Conservation (phyloP, 768 basidiomycete species). For the Scleroderma bovista region DNA sequence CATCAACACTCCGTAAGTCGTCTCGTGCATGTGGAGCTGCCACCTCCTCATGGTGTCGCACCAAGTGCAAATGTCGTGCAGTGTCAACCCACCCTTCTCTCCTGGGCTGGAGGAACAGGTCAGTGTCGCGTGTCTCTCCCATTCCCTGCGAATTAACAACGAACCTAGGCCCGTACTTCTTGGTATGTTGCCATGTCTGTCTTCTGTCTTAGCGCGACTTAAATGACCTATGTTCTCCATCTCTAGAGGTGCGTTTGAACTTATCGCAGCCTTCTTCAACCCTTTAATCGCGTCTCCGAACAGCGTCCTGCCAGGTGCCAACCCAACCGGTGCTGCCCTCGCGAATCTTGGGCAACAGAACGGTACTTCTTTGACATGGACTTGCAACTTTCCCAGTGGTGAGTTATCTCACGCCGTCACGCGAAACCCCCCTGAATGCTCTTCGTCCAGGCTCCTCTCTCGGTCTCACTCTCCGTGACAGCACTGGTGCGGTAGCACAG, state of each 20-base stretch:
- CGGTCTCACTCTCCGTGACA: conserved; percentile 58
- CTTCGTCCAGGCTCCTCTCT: conserved; percentile 40
- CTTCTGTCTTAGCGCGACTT: not conserved
- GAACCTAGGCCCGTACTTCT: conserved; percentile 50
- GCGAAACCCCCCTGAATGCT: not conserved
- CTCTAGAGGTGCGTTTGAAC: conserved; percentile 35
- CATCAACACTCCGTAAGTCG: conserved; percentile 70
- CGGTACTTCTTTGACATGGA: conserved; percentile 48
- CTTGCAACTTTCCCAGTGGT: conserved; percentile 45
- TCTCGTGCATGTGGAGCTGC: too few species aligned
- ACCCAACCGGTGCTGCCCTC: conserved; percentile 41
- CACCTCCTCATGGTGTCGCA: conserved; percentile 5
- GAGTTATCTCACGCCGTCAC: not conserved
- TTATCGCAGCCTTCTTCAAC: not conserved
- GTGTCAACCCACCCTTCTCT: conserved; percentile 53
- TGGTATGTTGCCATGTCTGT: conserved; percentile 40
- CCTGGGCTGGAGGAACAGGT: conserved; percentile 56
- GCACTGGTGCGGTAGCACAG: conserved; percentile 44
- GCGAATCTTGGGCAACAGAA: conserved; percentile 39
- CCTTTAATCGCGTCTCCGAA: not conserved
- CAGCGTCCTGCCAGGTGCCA: conserved; percentile 51
- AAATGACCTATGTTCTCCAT: not conserved
- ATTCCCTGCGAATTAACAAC: not conserved
- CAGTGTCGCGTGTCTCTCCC: conserved; percentile 16
- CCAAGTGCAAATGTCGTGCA: conserved; percentile 42